Evolutionary conservation across 169 alveolate species (phyloP).

Genomic region (Plasmodium fragile): DNA sequence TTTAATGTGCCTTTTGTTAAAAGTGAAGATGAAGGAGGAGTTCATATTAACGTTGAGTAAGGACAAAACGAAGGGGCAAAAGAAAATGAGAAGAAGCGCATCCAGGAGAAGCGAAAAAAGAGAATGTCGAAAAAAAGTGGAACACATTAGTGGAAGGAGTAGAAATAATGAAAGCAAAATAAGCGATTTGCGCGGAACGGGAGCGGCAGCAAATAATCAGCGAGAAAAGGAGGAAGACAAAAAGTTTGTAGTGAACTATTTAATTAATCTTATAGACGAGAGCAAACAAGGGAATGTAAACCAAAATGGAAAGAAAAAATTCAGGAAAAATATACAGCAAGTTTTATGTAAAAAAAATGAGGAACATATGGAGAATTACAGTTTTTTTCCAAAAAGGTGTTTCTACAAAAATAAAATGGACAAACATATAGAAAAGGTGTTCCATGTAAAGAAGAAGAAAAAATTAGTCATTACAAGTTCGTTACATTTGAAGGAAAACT

Average conservation of each 20-base stretch:
- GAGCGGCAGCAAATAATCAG: not conserved
- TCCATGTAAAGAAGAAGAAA: slow-evolving; percentile 24
- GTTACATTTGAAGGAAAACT: slow-evolving; percentile 34
- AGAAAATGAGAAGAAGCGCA: not conserved
- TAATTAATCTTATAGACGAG: slow-evolving; percentile 53
- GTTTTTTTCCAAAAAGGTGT: slow-evolving; percentile 21
- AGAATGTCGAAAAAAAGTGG: not conserved
- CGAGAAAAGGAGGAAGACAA: not conserved
- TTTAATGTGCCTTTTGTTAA: slow-evolving; percentile 49
- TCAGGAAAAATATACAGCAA: slow-evolving; percentile 21
- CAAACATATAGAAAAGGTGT: slow-evolving; percentile 40
- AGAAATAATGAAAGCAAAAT: not conserved
- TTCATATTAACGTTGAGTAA: slow-evolving; percentile 36
- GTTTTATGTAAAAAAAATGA: slow-evolving; percentile 19
- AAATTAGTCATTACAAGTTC: slow-evolving; percentile 27
- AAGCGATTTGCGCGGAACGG: not conserved
- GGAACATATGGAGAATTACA: slow-evolving; percentile 23
- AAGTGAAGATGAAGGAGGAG: slow-evolving; percentile 43
- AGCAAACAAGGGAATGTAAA: slow-evolving; percentile 8
- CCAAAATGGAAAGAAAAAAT: slow-evolving; percentile 20
- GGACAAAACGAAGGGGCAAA: not conserved
- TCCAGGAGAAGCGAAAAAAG: slow-evolving; percentile 1
- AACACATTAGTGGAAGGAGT: not conserved
- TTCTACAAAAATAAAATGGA: slow-evolving; percentile 67
- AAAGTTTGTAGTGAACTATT: slow-evolving; percentile 44